A percentile compares a stretch with the other conserved stretches of the same genome.
These are phyloP conservation scores for Auricularia heimuer DNA, from an alignment of 768 basidiomycete species.

Conservation along the genomic window DNA sequence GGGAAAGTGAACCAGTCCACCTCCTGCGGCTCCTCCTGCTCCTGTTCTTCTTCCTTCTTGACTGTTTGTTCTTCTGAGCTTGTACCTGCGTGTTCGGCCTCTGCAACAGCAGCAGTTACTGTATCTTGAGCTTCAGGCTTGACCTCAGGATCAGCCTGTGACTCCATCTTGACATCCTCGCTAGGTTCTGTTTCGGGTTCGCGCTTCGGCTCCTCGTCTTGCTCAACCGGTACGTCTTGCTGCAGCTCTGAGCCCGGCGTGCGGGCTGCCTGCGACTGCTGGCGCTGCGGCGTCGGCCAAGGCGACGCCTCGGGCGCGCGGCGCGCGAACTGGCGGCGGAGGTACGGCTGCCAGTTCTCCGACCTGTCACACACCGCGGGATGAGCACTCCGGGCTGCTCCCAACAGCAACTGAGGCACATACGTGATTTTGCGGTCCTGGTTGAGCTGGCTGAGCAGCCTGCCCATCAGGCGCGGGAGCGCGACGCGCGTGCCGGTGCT, in stretches of 20 bases:
- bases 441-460: conserved; percentile 62
- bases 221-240: neutral
- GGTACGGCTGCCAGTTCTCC: conserved; percentile 68
- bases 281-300: conserved; percentile 14
- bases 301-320: conserved; percentile 49
- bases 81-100: conserved; percentile 16
- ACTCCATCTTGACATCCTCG: conserved; percentile 1
- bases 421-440: conserved; percentile 76
- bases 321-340: conserved; percentile 69
- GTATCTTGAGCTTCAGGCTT: conserved; percentile 11
- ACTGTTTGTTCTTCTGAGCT: conserved; percentile 10
- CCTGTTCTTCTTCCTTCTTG: conserved; percentile 3
- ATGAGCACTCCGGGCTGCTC: conserved; percentile 5
- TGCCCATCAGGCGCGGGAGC: conserved; percentile 64
- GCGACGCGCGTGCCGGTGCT: conserved; percentile 46
- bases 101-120: neutral
- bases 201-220: neutral
- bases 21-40: conserved; percentile 6
- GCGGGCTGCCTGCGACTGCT: conserved; percentile 13
- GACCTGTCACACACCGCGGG: conserved; percentile 29
- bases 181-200: no score
- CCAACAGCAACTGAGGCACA: conserved; percentile 18
- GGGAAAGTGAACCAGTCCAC: conserved; percentile 64
- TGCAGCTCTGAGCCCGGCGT: conserved; percentile 12
- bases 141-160: neutral